Percentiles rank a stretch among this genome's conserved stretches.
phyloP scores from a whole-genome alignment of 2,329 filamentous ascomycete species.

The Aureobasidium sp. region DNA sequence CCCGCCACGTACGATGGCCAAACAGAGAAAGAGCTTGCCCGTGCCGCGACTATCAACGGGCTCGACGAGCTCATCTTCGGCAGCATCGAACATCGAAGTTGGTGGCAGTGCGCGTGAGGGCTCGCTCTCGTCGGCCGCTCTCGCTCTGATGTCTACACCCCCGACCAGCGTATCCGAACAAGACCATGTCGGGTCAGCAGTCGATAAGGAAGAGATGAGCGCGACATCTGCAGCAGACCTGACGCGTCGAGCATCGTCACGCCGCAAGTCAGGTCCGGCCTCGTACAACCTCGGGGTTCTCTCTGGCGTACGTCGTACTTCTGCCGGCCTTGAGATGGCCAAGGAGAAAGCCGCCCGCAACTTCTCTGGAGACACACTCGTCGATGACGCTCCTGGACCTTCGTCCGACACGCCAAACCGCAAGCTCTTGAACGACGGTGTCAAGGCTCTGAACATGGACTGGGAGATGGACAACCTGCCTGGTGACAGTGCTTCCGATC shows the following conservation, averaged over 20 bases:
- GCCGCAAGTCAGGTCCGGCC: conserved; percentile 49
- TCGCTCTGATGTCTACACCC: conserved; percentile 52
- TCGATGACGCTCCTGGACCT: conserved; percentile 25
- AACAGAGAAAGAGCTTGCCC: conserved; percentile 9
- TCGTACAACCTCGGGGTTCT: conserved; percentile 52
- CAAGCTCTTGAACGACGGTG: conserved; percentile 32
- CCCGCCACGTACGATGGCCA: conserved; percentile 16
- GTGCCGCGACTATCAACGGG: conserved; percentile 11
- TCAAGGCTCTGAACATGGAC: conserved; percentile 44
- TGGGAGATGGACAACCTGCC: conserved; percentile 20
- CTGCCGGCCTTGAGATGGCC: conserved; percentile 17
- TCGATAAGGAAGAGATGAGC: conserved; percentile 22
- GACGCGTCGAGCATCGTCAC: conserved; percentile 36
- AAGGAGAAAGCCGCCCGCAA: conserved; percentile 13
- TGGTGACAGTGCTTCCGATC: conserved; percentile 5
- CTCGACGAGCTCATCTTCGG: conserved; percentile 37
- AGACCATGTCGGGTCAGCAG: conserved; percentile 45
- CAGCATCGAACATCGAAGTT: conserved; percentile 37
- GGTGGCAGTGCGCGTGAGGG: conserved; percentile 30
- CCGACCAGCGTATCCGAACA: conserved; percentile 60
- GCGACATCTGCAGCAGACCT: neutral
- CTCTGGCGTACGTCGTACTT: conserved; percentile 23
- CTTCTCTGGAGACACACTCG: conserved; percentile 37
- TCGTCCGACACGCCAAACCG: conserved; percentile 15
- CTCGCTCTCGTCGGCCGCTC: conserved; percentile 45